Evolutionary conservation across 2,329 filamentous ascomycete genomes (phyloP), one percentile per base, ranked within the genome.

Genomic region (Fusarium verticillioides): DNA sequence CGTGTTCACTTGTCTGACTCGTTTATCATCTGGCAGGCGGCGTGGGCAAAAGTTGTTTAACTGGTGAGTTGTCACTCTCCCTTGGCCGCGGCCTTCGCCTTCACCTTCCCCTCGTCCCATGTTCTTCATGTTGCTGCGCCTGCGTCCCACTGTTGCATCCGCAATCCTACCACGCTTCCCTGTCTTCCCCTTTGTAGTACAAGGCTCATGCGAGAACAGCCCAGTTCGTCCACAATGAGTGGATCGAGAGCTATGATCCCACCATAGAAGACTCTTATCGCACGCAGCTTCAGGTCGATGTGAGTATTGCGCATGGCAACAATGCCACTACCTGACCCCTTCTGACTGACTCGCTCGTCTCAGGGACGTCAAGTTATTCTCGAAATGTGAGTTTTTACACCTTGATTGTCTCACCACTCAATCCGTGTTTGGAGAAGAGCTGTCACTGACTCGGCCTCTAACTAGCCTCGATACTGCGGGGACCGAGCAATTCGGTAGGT

Each of bases 151-250:
- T 42, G 64, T 66, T 47, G 59, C 67, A 73, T 70, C 30, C 59
- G 39, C 64, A 63, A 62, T 56, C 42, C 60, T 58, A 64, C 36
- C 32, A 63, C 69, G 42, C 50, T 63, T 69, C 68, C 71, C 70
- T 69, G 62, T 66, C 49, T 63, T 53, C 61, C 60, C 46, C 44
- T 68, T 63, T 73, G 63, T 43, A 52, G 43, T 67, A 59, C 50
- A 66, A 63, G 60, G 58, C 75, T 77, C 23, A 78, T 75, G 57
- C 50, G 68, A 59, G 58, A 72, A 70, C 71, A 94, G 94, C 95
- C 78, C 94, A 97, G 87, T 97, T 97, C 79, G 94, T 97, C 59
- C 94, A 96, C 83, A 95, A 96, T 84, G 93, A 97, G 78, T 97
- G 94, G 93, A 96, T 97, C 80, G 94, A 97, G 83, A 93, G 91